Conservation (phyloP, 768 basidiomycete species). For the Macrolepiota albuminosa region DNA sequence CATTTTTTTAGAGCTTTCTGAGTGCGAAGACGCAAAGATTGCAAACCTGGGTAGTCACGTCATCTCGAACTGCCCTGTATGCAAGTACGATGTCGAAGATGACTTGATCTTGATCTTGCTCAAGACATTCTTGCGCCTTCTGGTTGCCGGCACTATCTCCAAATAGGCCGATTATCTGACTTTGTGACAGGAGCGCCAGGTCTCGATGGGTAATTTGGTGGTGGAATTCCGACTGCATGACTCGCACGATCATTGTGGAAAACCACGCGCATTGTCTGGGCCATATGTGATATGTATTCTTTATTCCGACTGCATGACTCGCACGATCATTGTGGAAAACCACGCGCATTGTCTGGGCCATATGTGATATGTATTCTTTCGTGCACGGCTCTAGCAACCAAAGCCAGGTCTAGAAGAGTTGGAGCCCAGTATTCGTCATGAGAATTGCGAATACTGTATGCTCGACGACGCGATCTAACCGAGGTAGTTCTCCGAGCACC, state of each 20-base stretch:
- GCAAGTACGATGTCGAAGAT: slow-evolving; percentile 3
- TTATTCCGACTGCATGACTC: slow-evolving; percentile 11
- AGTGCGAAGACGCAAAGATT: background rate
- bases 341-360: slow-evolving; percentile 13
- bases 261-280: slow-evolving; percentile 14
- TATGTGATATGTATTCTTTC: slow-evolving; percentile 14
- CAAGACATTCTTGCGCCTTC: slow-evolving; percentile 6
- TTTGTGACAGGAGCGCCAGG: slow-evolving; percentile 9
- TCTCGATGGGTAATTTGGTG: slow-evolving; percentile 11
- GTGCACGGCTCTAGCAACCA: slow-evolving; percentile 9
- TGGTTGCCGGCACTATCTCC: background rate
- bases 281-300: slow-evolving; percentile 13
- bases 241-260: slow-evolving; percentile 10
- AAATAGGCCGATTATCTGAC: slow-evolving; percentile 7
- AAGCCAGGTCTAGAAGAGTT: slow-evolving; percentile 12
- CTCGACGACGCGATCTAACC: slow-evolving; percentile 7
- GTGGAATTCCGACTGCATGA: slow-evolving; percentile 11
- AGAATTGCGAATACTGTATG: slow-evolving; percentile 6
- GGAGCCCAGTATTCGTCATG: slow-evolving; percentile 6
- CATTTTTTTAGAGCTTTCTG: background rate
- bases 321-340: slow-evolving; percentile 12
- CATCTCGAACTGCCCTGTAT: slow-evolving; percentile 5
- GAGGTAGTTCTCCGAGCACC: slow-evolving; percentile 11
- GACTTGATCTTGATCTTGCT: slow-evolving; percentile 7
- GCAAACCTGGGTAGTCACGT: slow-evolving; percentile 9